These are phyloP conservation scores for Crithidia fasciculata DNA, from an alignment of 208 protist genomes.

Conservation along the genomic window DNA sequence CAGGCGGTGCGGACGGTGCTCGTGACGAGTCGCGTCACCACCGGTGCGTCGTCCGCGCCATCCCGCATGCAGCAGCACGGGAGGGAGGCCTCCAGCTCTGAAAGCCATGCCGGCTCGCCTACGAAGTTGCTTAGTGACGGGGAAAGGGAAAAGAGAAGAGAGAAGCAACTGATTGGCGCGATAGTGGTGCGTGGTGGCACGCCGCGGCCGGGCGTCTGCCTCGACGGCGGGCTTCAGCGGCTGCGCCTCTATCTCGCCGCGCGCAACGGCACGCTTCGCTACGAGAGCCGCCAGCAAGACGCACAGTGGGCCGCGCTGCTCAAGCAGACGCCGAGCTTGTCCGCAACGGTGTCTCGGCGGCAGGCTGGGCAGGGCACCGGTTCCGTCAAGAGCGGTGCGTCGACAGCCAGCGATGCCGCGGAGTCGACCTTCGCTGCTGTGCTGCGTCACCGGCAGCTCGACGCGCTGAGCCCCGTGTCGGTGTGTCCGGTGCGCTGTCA, in stretches of 20 bases:
- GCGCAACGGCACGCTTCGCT: constrained; percentile 30
- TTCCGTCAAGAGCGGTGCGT: not conserved
- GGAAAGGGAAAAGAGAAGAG: not conserved
- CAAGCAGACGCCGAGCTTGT: not conserved
- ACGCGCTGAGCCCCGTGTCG: constrained; percentile 37
- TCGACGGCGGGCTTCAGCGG: constrained; percentile 22
- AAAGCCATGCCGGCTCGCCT: too few relatives aligned
- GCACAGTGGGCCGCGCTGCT: constrained; percentile 27
- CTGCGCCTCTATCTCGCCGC: constrained; percentile 25
- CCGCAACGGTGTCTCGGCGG: not conserved
- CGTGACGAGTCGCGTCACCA: too few relatives aligned
- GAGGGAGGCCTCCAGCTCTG: too few relatives aligned
- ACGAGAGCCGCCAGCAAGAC: constrained; percentile 31
- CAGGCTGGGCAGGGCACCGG: not conserved
- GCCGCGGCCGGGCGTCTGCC: constrained; percentile 12
- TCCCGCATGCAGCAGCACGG: too few relatives aligned
- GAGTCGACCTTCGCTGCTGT: constrained; percentile 18
- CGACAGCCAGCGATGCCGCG: not conserved
- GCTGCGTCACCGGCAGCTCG: constrained; percentile 27
- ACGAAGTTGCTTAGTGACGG: too few relatives aligned
- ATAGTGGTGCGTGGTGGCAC: not conserved
- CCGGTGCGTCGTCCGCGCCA: too few relatives aligned
- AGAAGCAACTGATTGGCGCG: not conserved
- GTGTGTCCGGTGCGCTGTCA: constrained; percentile 41
- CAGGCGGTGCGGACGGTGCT: too few relatives aligned